Evolutionary conservation across 768 basidiomycete species (phyloP).

Genomic region (Pulveroboletus frians): DNA sequence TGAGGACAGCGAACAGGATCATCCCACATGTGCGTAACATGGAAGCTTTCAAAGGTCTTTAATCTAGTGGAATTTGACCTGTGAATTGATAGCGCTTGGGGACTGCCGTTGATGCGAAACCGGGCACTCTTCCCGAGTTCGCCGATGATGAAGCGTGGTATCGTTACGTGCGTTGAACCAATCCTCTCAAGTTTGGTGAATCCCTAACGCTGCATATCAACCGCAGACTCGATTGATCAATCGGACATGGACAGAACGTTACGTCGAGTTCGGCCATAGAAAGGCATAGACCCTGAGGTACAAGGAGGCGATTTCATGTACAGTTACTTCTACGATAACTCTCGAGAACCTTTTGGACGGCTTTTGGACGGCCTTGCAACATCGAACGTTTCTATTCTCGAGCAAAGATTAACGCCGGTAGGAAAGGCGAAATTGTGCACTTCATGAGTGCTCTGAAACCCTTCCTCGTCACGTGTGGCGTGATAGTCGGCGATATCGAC

Average conservation of each 20-base stretch:
- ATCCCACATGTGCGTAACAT: constrained; percentile 36
- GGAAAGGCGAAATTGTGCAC: too few relatives aligned
- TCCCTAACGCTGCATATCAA: not conserved
- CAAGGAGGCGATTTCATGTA: not conserved
- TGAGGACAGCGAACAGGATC: constrained; percentile 30
- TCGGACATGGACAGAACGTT: constrained; percentile 26
- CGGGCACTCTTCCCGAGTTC: constrained; percentile 32
- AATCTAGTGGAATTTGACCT: not conserved
- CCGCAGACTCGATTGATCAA: constrained; percentile 17
- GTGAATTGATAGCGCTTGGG: constrained; percentile 29
- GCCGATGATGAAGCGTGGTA: constrained; percentile 33
- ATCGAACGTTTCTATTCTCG: not conserved
- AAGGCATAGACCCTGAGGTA: constrained; percentile 1
- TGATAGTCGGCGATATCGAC: not conserved
- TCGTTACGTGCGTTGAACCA: constrained; percentile 20
- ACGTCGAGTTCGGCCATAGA: constrained; percentile 17
- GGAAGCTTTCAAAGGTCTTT: not conserved
- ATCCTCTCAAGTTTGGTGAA: not conserved
- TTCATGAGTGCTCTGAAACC: too few relatives aligned
- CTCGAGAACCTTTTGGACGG: not conserved
- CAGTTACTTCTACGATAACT: not conserved
- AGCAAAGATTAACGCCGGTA: too few relatives aligned
- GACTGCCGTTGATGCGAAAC: constrained; percentile 24
- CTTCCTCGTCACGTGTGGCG: not conserved
- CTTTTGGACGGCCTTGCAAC: not conserved